Conservation (phyloP, 345 rosid species). For the Eucalyptus sp. region DNA sequence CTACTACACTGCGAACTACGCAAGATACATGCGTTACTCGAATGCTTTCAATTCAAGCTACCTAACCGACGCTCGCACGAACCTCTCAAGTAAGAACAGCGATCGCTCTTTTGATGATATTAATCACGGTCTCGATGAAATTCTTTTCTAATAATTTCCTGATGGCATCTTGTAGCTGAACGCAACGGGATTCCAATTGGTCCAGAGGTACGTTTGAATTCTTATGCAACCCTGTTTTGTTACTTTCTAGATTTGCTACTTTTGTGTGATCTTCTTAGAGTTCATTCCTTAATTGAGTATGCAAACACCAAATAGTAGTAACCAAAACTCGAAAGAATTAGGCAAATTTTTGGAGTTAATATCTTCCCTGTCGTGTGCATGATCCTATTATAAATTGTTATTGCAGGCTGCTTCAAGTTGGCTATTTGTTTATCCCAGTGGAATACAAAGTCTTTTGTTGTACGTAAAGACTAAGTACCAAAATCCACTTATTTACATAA, state of each 20-base stretch:
- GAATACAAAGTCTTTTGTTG: background rate
- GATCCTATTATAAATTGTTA: slow-evolving; percentile 20
- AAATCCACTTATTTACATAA: slow-evolving; percentile 30
- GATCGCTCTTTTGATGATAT: background rate
- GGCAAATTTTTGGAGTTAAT: background rate
- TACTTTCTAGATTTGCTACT: background rate
- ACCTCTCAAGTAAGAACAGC: slow-evolving; percentile 8
- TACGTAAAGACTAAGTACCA: slow-evolving; percentile 26
- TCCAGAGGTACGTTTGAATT: background rate
- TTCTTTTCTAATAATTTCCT: background rate
- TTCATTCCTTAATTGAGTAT: background rate
- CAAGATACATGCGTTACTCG: background rate
- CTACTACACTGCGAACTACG: slow-evolving; percentile 27
- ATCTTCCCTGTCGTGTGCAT: background rate
- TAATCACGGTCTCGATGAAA: background rate
- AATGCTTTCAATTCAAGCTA: background rate
- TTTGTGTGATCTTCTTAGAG: background rate
- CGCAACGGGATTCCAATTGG: slow-evolving; percentile 6
- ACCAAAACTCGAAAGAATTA: background rate
- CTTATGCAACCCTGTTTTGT: background rate
- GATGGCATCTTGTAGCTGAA: background rate
- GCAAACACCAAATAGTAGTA: background rate
- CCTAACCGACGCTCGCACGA: slow-evolving; percentile 14
- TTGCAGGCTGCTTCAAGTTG: slow-evolving; percentile 10
- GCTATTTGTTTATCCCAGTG: slow-evolving; percentile 3